Evolutionary conservation across 176 grass and related monocot species (phyloP), one percentile per base, ranked within the genome.

Genomic region (Raddia guianensis): DNA sequence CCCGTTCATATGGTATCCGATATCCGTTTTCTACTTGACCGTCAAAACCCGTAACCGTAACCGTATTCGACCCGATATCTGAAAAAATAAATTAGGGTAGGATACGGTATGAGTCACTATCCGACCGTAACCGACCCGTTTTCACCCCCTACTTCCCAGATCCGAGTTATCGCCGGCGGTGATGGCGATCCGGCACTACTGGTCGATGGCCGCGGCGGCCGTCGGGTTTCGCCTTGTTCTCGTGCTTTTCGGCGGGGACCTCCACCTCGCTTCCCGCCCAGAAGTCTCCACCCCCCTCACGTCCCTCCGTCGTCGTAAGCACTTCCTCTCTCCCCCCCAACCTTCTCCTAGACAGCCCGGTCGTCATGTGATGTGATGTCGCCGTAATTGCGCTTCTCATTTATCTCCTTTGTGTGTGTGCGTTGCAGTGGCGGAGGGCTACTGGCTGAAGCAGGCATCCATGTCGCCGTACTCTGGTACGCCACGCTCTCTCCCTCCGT

Each of bases 381-480:
- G n/a, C 27, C 40, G 63, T 75, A 74, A 74, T 21, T 68, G 14
- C 19, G 60, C 8, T 2, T 75, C 11, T 73, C 8, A 2, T 62
- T 63, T 45, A 11, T 16, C 13, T 74, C 35, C 67, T 40, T 12
- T 76, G 37, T 87, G 63, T 51, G 34, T 78, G 49, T 82, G 63
- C 51, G 3, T 70, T 82, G 76, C 84, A 98, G 96, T 98, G 56
- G 84, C 90, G 32, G 92, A 98, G 72, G 96, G 90, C 43, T 98
- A 98, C 88, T 95, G 96, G 96, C 86, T 98, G 75, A 98, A 95
- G 86, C 92, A 88, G 69, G 83, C 88, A 9, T 89, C 96, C 61
- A 88, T 98, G 83, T 93, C 92, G 42, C 92, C 96, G 0, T 95
- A 98, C 66, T 81, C 96, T 19, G 96, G 96, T 93, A 64, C 49